Evolutionary conservation across 805 yeast species (phyloP).

Genomic region (Aciculoconidium aculeatum): DNA sequence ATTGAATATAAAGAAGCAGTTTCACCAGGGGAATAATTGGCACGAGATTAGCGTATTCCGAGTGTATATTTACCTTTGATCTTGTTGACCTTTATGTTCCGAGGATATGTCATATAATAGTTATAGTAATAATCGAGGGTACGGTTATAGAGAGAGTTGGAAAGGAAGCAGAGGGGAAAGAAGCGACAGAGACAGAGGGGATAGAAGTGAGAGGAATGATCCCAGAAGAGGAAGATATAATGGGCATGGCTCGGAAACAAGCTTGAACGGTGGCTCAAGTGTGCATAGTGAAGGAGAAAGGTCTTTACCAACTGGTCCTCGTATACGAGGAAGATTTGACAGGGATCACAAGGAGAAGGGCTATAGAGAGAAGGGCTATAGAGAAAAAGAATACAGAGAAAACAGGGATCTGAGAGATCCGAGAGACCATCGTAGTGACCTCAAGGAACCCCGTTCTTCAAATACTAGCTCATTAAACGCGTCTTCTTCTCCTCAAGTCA

Average conservation of each 20-base stretch:
- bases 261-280: no score
- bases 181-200: no score
- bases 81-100: no score
- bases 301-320: no score
- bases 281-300: no score
- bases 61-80: no score
- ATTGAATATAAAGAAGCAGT: neutral
- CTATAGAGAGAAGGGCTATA: neutral
- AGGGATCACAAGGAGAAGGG: slow-evolving; percentile 1
- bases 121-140: neutral
- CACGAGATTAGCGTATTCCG: no score
- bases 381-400: neutral
- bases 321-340: neutral
- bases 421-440: neutral
- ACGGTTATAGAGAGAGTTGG: neutral
- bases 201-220: no score
- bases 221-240: slow-evolving; percentile 1
- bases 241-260: neutral
- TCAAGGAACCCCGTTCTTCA: neutral
- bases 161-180: neutral
- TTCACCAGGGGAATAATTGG: neutral
- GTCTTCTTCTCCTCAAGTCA: no score
- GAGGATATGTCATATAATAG: no score
- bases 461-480: neutral
- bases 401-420: neutral